Base-by-base conservation (phyloP, 1,139 yeast species). In the Zygoascus hellenicus region DNA sequence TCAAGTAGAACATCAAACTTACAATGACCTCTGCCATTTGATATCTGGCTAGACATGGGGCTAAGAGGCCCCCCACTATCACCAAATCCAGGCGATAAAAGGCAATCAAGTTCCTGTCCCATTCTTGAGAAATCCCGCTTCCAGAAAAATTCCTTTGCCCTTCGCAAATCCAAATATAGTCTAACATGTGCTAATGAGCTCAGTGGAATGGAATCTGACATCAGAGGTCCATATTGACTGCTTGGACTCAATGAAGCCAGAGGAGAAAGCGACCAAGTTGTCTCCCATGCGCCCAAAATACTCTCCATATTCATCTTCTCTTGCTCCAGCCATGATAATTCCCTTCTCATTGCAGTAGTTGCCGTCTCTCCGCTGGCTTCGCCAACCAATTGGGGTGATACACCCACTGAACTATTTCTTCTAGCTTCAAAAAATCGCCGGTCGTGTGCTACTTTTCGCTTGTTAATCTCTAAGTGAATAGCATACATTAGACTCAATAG, bases 391-490 rank as follows among this genome's bases (percentile, higher is more conserved):
- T 38, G 14, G 16, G 42, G 30, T 11, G 15, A 13, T 16, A 40
- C 29, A 10, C 42, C 16, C 10, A 43, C 30, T 19, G 40, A 36
- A 11, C 39, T 43, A 32, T 43, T 43, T 22, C 46, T 29, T 26
- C 46, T 33, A 3, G 40, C 43, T n/a, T 47, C 43, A 22, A 42
- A 42, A 30, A 50, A 38, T 11, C 42, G 41, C 10, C 49, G 48
- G 45, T 54, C 57, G 45, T 54, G 61, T 22, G 52, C 48, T 13
- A 48, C 48, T 15, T 61, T 52, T 16, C 59, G 57, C 38, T 56
- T 58, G 43, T 77, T 82, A 37, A 86, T 81, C 57, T 74, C 77
- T 58, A 85, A 88, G 61, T 86, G 92, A 41, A 86, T 71, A 30
- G 86, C 81, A 68, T 86, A 76, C 56, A 88, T 69, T 54, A 85